phyloP scores from a whole-genome alignment of 441 rosid genomes.

The Euphorbia schlechtendalii region DNA sequence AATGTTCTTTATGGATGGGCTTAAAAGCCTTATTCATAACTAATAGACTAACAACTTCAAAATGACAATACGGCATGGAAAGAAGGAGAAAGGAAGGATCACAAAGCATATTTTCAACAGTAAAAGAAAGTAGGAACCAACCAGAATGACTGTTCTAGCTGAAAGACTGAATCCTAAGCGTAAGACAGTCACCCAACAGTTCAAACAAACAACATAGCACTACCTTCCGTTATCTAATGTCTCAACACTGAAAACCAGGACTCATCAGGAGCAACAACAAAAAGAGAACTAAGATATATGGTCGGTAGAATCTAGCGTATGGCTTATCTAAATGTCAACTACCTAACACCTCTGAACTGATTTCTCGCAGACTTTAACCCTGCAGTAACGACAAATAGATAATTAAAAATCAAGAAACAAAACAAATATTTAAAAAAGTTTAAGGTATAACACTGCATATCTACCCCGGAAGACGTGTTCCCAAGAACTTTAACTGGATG shows the following conservation, averaged over 20 bases:
- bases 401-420: constrained; percentile 12
- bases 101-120: constrained; percentile 37
- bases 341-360: constrained; percentile 34
- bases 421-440: too few relatives aligned
- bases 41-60: constrained; percentile 36
- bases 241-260: constrained; percentile 26
- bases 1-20: constrained; percentile 35
- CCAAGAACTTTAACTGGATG: constrained; percentile 31
- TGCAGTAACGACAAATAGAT: constrained; percentile 21
- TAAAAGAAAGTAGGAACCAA: constrained; percentile 6
- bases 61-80: constrained; percentile 21
- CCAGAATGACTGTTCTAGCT: too few relatives aligned
- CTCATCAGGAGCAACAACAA: constrained; percentile 31
- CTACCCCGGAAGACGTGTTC: constrained; percentile 41
- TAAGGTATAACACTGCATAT: too few relatives aligned
- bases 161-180: constrained; percentile 30
- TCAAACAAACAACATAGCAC: constrained; percentile 29
- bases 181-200: constrained; percentile 35
- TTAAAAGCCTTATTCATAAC: constrained; percentile 44
- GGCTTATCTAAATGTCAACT: constrained; percentile 33
- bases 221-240: constrained; percentile 25
- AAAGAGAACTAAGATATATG: constrained; percentile 26
- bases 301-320: constrained; percentile 29
- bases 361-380: constrained; percentile 54
- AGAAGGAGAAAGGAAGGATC: constrained; percentile 18